Conservation (phyloP, 805 yeast species). For the Lipomyces oligophaga region DNA sequence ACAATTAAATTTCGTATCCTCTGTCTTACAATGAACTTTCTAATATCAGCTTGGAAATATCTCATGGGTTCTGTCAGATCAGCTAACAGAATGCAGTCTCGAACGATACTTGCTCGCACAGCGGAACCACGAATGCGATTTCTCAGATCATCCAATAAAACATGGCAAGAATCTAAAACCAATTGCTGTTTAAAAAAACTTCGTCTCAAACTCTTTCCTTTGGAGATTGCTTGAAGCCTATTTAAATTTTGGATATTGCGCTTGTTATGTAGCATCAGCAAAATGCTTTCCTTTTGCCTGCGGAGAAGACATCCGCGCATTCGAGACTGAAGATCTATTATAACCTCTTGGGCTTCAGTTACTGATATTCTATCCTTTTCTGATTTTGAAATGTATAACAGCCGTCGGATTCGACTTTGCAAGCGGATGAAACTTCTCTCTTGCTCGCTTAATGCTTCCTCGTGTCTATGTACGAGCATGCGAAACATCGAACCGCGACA, state of each 20-base stretch:
- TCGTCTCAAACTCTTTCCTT: constrained; percentile 28
- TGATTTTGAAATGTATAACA: constrained; percentile 33
- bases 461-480: constrained; percentile 1
- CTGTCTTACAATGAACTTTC: constrained; percentile 18
- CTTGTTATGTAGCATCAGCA: constrained; percentile 6
- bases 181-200: neutral
- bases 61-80: constrained; percentile 3
- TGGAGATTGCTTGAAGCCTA: constrained; percentile 43
- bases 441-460: constrained; percentile 9
- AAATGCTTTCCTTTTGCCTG: constrained; percentile 13
- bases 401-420: constrained; percentile 40
- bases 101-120: constrained; percentile 8
- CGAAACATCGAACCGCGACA: constrained; percentile 46
- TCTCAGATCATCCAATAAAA: constrained; percentile 10
- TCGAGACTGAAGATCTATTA: constrained; percentile 37
- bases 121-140: constrained; percentile 24
- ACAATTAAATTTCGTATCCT: neutral
- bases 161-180: constrained; percentile 6
- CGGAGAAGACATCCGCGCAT: constrained; percentile 38
- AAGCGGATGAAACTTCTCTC: constrained; percentile 31
- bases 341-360: too few species aligned
- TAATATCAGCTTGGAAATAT: constrained; percentile 19
- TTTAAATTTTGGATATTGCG: constrained; percentile 23
- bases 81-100: constrained; percentile 4
- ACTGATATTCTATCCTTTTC: constrained; percentile 34